These are phyloP conservation scores for Tricholoma sp. DNA, from an alignment of 768 basidiomycete species.

Conservation along the genomic window DNA sequence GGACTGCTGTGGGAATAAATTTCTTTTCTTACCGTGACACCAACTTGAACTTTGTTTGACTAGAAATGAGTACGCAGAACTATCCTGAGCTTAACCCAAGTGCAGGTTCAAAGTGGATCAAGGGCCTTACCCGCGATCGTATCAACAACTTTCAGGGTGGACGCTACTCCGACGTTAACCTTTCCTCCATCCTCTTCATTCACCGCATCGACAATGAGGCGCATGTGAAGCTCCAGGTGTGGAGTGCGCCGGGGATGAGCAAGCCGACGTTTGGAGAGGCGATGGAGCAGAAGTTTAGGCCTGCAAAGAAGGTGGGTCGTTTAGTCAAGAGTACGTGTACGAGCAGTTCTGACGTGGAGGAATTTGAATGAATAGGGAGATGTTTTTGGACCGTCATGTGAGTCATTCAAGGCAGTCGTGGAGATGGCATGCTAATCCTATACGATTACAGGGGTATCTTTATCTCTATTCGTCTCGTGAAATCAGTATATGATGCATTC, in stretches of 20 bases:
- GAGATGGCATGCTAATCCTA: background rate
- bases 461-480: background rate
- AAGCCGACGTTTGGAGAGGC: conserved; percentile 91
- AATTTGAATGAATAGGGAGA: conserved; percentile 50
- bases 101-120: conserved; percentile 78
- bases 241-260: conserved; percentile 82
- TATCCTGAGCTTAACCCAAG: conserved; percentile 29
- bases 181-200: conserved; percentile 71
- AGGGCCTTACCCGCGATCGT: conserved; percentile 57
- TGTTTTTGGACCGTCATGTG: conserved; percentile 89
- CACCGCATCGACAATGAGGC: conserved; percentile 63
- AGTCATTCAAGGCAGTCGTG: conserved; percentile 25
- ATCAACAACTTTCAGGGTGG: conserved; percentile 67
- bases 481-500: no score
- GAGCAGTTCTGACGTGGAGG: background rate
- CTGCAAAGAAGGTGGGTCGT: conserved; percentile 61
- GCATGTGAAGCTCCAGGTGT: conserved; percentile 77
- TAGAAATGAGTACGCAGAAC: no score
- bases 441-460: conserved; percentile 39
- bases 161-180: conserved; percentile 75
- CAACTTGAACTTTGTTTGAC: no score
- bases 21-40: no score
- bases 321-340: background rate
- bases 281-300: conserved; percentile 72
- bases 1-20: no score